These are phyloP conservation scores for Zygosaccharomyces bisporus DNA, from an alignment of 805 yeast species.

Conservation along the genomic window DNA sequence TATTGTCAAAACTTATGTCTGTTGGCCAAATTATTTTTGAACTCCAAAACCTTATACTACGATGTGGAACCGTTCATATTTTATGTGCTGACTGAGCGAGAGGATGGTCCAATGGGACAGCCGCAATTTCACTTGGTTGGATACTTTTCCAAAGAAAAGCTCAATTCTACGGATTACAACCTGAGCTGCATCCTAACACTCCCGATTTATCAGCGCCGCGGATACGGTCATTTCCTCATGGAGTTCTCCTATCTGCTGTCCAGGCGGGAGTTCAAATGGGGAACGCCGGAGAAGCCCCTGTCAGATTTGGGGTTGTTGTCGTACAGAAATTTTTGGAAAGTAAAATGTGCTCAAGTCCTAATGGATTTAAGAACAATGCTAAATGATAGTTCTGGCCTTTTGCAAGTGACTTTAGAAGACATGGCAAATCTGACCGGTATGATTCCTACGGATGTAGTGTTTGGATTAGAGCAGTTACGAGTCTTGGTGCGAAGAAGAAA, in stretches of 20 bases:
- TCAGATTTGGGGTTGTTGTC: constrained; percentile 82
- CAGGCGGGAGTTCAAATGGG: constrained; percentile 66
- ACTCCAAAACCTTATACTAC: constrained; percentile 87
- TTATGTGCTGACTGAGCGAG: constrained; percentile 71
- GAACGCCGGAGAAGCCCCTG: constrained; percentile 94
- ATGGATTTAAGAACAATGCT: constrained; percentile 14
- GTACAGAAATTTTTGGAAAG: constrained; percentile 83
- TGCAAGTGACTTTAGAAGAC: constrained; percentile 51
- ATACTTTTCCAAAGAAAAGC: constrained; percentile 83
- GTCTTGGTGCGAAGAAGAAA: constrained; percentile 40
- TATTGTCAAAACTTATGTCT: constrained; percentile 90
- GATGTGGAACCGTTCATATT: constrained; percentile 95
- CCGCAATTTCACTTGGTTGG: constrained; percentile 77
- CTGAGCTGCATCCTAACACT: constrained; percentile 87
- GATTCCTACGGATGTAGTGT: constrained; percentile 80
- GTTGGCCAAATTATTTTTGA: constrained; percentile 80
- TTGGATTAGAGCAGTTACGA: constrained; percentile 75
- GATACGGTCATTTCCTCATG: constrained; percentile 84
- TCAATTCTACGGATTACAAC: constrained; percentile 72
- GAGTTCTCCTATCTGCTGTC: constrained; percentile 84
- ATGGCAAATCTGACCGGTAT: constrained; percentile 74
- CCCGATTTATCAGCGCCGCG: constrained; percentile 82
- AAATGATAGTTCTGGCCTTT: not conserved
- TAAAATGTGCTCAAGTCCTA: constrained; percentile 49
- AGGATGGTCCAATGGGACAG: constrained; percentile 38